phyloP scores from a whole-genome alignment of 768 basidiomycete species.

The Mycena alexandri region DNA sequence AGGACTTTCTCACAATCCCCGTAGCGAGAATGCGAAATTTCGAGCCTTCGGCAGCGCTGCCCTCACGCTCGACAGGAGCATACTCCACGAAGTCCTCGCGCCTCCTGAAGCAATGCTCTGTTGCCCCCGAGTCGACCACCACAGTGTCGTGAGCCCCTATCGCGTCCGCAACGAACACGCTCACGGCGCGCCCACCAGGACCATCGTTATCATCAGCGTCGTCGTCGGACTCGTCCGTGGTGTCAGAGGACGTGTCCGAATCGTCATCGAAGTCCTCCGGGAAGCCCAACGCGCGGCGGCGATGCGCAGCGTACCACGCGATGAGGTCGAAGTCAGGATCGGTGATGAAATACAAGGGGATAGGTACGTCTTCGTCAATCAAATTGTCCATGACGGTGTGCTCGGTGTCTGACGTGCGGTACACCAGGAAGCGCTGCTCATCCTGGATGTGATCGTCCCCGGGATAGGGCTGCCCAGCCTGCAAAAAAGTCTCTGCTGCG shows the following conservation, averaged over 20 bases:
- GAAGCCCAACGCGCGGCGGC: neutral
- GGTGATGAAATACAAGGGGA: neutral
- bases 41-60: neutral
- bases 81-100: conserved; percentile 16
- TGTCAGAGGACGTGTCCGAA: neutral
- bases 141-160: neutral
- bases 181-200: neutral
- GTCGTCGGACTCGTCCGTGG: neutral
- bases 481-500: conserved; percentile 3
- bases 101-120: conserved; percentile 7
- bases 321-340: conserved; percentile 5
- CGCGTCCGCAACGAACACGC: neutral
- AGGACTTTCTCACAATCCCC: no score
- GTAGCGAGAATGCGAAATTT: conserved; percentile 13
- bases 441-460: conserved; percentile 18
- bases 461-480: conserved; percentile 18
- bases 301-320: conserved; percentile 15
- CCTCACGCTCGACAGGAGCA: conserved; percentile 7
- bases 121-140: conserved; percentile 12
- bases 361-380: conserved; percentile 11
- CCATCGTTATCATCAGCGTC: neutral
- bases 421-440: conserved; percentile 16
- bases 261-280: neutral
- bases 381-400: conserved; percentile 28
- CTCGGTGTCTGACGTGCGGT: conserved; percentile 27